A percentile compares a stretch with the other conserved stretches of the same genome.
Evolutionary conservation across 73 alveolate genomes (phyloP).

Genomic region (Tetrahymena thermophila): DNA sequence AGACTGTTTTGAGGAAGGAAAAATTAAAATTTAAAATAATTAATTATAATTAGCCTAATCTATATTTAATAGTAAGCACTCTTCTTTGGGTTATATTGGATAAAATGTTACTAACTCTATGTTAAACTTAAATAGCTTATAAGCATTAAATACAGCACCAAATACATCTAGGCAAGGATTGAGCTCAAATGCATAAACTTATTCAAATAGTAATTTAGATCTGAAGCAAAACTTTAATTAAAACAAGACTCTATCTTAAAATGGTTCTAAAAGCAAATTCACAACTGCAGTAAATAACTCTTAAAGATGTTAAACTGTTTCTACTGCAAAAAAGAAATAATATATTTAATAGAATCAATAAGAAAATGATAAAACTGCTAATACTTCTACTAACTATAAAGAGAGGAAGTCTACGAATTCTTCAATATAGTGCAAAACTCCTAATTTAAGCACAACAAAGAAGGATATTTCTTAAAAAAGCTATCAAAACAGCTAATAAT

Average conservation of each 20-base stretch:
- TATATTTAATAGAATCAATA: background rate
- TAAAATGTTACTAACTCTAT: background rate
- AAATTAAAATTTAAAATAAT: background rate
- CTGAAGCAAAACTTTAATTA: background rate
- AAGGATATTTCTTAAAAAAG: background rate
- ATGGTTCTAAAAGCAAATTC: background rate
- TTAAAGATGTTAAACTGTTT: background rate
- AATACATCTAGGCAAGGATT: background rate
- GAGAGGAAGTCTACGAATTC: background rate
- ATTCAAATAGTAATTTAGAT: background rate
- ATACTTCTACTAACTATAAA: background rate
- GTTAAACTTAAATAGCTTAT: background rate
- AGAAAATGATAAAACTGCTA: background rate
- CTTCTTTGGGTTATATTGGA: background rate
- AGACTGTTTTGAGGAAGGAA: background rate
- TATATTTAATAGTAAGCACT: background rate
- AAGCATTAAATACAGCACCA: background rate
- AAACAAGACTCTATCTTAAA: background rate
- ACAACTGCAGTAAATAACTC: background rate
- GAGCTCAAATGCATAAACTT: background rate
- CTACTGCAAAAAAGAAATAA: background rate
- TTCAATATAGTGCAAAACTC: background rate
- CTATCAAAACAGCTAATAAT: background rate
- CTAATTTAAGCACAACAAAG: background rate
- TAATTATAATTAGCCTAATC: background rate